phyloP scores from a whole-genome alignment of 2,329 filamentous ascomycete species.

The Neonectria coccinea region DNA sequence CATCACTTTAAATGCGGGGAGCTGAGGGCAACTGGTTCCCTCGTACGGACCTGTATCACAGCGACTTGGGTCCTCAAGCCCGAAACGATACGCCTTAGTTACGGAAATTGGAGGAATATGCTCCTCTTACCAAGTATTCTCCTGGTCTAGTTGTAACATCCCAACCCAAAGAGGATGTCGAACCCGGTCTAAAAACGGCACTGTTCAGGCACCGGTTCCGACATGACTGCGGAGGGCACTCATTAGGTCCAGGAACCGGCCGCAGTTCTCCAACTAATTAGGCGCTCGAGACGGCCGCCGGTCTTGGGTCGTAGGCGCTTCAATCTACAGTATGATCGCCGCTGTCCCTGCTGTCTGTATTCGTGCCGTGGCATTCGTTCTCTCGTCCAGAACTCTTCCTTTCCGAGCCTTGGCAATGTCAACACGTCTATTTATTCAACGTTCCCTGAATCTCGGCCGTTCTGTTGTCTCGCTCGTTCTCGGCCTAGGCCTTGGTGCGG shows the following conservation, averaged over 20 bases:
- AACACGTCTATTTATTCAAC: conserved; percentile 7
- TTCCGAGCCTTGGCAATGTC: conserved; percentile 1
- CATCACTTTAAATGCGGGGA: conserved; percentile 1
- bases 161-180: background rate
- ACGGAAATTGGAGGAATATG: background rate
- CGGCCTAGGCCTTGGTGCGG: background rate
- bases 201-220: background rate
- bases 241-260: conserved; percentile 10
- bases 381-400: background rate
- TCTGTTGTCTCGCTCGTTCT: conserved; percentile 11
- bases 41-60: background rate
- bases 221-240: background rate
- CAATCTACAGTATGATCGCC: background rate
- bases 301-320: background rate
- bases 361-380: background rate
- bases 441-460: conserved; percentile 12
- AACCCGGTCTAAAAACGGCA: background rate
- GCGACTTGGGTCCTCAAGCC: background rate
- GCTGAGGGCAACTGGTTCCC: background rate
- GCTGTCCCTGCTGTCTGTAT: background rate
- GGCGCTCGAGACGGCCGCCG: background rate
- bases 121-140: background rate
- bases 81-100: background rate
- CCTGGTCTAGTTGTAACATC: conserved; percentile 1
- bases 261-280: conserved; percentile 5